phyloP scores from a whole-genome alignment of 306 rosid species.

The Albizia julibrissin region DNA sequence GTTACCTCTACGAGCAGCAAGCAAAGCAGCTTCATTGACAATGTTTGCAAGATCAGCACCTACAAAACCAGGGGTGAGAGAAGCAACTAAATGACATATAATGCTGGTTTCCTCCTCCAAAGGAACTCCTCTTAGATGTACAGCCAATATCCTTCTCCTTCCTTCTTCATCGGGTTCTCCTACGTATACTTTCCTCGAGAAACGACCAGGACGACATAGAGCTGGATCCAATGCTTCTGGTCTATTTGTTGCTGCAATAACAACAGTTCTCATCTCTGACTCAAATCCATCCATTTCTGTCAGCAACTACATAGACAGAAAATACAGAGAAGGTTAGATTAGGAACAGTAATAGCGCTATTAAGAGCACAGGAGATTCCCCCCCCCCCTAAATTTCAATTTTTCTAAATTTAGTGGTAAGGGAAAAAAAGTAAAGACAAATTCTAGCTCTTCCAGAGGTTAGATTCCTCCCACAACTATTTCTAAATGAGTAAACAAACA shows the following conservation, averaged over 20 bases:
- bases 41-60: conserved; percentile 98
- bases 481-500: not conserved
- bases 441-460: not conserved
- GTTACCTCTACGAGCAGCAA: conserved; percentile 92
- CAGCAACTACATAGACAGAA: conserved; percentile 59
- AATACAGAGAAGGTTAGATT: conserved; percentile 20
- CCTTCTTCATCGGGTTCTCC: conserved; percentile 97
- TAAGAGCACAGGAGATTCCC: not conserved
- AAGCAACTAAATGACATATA: conserved; percentile 76
- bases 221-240: conserved; percentile 97
- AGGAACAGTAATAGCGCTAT: not conserved
- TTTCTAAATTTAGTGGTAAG: not conserved
- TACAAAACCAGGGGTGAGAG: conserved; percentile 82
- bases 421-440: not conserved
- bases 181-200: conserved; percentile 88
- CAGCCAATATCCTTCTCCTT: conserved; percentile 87
- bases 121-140: conserved; percentile 90
- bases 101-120: conserved; percentile 73
- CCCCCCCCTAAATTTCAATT: not conserved
- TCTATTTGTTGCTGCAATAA: conserved; percentile 92
- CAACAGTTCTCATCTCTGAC: conserved; percentile 81
- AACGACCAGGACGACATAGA: conserved; percentile 95
- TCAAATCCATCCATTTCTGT: conserved; percentile 99
- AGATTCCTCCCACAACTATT: not conserved
- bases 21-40: conserved; percentile 89